Base-by-base conservation (phyloP, 306 rosid genomes). In the Benincasa hispida region DNA sequence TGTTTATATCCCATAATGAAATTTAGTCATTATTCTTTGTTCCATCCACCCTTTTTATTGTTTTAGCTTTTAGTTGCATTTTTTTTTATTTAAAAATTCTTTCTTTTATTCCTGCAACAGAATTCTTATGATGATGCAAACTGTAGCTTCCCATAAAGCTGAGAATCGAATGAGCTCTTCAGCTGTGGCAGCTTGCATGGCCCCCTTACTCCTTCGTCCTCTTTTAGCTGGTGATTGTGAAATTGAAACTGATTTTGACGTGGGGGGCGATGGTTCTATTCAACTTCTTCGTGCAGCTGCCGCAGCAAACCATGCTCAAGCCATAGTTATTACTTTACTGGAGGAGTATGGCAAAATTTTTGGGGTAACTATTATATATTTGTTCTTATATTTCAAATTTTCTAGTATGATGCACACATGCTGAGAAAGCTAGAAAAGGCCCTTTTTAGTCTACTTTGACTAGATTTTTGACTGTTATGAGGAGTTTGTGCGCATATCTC, bases 121-220 rank as follows among this genome's bases (percentile, higher is more conserved):
- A 89, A 84, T 93, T 83, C 93, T 93, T 50, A 72, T 77, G 90
- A 93, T 91, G 98, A 93, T 93, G 98, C 95, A 87, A 88, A 77
- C 75, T 68, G 86, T 93, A 82, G 93, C 96, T 75, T 82, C 91
- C 27, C 86, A 81, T 80, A 93, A 91, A 87, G 86, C 86, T 77
- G 88, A 79, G 83, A 93, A 91, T 72, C 91, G 89, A 82, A 93
- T 93, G 98, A 93, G 97, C 87, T 83, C 95, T 84, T 89, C 98
- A 39, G 98, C 98, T 45, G 97, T 93, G 50, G 95, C 98, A 81
- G 98, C 98, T 76, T 93, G 98, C 90, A 93, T 93, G 98, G 98
- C 98, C 17, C 98, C 98, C 68, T 86, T 93, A 75, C 98, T 93
- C 83, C 95, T 93, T 58, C 95, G 98, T 61, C 97, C 98, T 9